Conservation (phyloP, 257 asterid species). For the Datura wrightii region DNA sequence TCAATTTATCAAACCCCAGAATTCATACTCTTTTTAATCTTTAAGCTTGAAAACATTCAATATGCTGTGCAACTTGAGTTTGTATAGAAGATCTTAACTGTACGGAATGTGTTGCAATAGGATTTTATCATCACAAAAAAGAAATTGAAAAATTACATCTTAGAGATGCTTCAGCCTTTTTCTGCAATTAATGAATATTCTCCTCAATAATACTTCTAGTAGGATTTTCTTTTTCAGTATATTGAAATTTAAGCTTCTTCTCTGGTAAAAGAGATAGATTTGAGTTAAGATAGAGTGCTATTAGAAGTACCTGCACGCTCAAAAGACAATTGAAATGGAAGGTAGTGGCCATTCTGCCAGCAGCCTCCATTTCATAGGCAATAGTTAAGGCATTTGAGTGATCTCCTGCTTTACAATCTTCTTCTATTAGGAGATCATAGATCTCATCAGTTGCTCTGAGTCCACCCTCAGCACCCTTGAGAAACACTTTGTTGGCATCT, state of each 20-base stretch:
- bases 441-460: slow-evolving; percentile 94
- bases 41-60: neutral
- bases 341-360: slow-evolving; percentile 98
- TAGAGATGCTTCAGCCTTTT: slow-evolving; percentile 6
- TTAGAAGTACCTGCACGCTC: slow-evolving; percentile 82
- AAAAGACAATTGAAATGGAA: slow-evolving; percentile 97
- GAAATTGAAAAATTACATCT: neutral
- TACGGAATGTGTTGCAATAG: slow-evolving; percentile 13
- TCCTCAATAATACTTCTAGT: slow-evolving; percentile 13
- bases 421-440: slow-evolving; percentile 88
- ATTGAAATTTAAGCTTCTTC: neutral
- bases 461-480: slow-evolving; percentile 94
- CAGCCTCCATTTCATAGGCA: slow-evolving; percentile 98
- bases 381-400: slow-evolving; percentile 97
- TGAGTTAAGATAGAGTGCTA: slow-evolving; percentile 32
- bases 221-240: neutral
- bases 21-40: slow-evolving; percentile 23
- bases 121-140: neutral
- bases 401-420: slow-evolving; percentile 94
- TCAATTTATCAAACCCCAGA: slow-evolving; percentile 2
- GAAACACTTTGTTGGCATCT: slow-evolving; percentile 90
- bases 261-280: neutral
- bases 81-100: neutral
- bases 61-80: neutral
- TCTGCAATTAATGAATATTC: neutral